Base-by-base conservation (phyloP, 768 basidiomycete genomes). In the Suillus sp. region DNA sequence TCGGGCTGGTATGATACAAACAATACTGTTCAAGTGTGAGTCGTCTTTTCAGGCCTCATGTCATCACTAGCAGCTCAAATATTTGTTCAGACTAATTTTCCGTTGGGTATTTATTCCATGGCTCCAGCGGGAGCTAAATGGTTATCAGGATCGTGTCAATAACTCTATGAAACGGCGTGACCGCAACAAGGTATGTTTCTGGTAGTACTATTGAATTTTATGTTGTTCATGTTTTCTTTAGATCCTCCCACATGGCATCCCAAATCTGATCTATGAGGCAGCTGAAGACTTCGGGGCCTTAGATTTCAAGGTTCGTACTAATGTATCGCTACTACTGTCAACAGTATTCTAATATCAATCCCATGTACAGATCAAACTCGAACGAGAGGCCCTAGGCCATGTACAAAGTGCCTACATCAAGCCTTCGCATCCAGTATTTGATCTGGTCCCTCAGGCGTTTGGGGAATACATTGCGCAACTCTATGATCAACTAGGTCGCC, bases 201-300 rank as follows among this genome's bases (percentile, higher is more conserved):
- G 66, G 32, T 79, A 79, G 3, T 45, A 45, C 43, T n/a, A 45
- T 45, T 45, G 43, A 45, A 45, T 45, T 10, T n/a, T 4, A 42
- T 18, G 18, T 42, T 45, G 51, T 40, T 20, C 3, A 45, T 45
- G 20, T 11, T 45, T 22, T 11, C 43, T 73, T 5, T 9, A 64
- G 60, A 35, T 66, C 6, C 65, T 81, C 0, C 81, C 81, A 1
- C 75, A 78, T 38, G 81, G 79, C 2, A 62, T 72, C n/a, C 81
- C 82, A 0, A 63, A 71, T 22, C 47, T 74, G 0, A 82, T 83
- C 2, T 65, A 68, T 18, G 50, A 64, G 0, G 61, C 69, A 8
- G 75, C 80, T 0, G 61, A 77, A 2, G 47, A 67, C 3, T 79
- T 67, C 65, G 67, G 68, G 0, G 62, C 64, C 2, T 38, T 62